These are phyloP conservation scores for Vanilla planifolia DNA, from an alignment of 106 monocot species.

Conservation along the genomic window DNA sequence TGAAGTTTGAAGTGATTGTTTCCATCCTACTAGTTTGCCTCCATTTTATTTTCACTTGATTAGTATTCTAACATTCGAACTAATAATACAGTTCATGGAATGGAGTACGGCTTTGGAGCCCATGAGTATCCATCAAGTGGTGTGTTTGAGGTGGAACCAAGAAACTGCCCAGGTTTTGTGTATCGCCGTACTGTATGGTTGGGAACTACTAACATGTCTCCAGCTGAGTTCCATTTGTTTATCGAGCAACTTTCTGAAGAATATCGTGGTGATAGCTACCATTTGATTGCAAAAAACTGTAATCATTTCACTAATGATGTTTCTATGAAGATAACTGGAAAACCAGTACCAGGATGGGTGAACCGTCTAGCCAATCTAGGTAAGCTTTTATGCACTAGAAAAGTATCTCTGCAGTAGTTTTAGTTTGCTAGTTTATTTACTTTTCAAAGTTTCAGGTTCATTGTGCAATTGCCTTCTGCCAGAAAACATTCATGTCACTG, in stretches of 20 bases:
- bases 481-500: conserved; percentile 27
- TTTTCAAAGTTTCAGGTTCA: conserved; percentile 18
- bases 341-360: conserved; percentile 29
- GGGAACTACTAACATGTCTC: conserved; percentile 22
- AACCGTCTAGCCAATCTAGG: conserved; percentile 31
- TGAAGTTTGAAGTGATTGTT: too few species aligned
- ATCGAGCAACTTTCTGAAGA: conserved; percentile 24
- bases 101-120: conserved; percentile 32
- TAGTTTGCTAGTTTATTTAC: neutral
- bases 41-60: neutral
- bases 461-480: conserved; percentile 37
- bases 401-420: neutral
- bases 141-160: conserved; percentile 35
- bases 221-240: conserved; percentile 22
- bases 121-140: conserved; percentile 27
- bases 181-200: conserved; percentile 27
- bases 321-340: conserved; percentile 23
- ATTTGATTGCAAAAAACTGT: conserved; percentile 29
- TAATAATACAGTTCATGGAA: conserved; percentile 19
- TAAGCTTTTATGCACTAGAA: neutral
- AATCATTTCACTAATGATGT: conserved; percentile 36
- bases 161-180: conserved; percentile 27
- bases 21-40: neutral
- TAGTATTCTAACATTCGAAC: neutral
- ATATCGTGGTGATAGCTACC: conserved; percentile 28